A percentile compares a stretch with the other conserved stretches of the same genome.
phyloP scores from a whole-genome alignment of 345 rosid species.

The Arabidopsis arenosa region DNA sequence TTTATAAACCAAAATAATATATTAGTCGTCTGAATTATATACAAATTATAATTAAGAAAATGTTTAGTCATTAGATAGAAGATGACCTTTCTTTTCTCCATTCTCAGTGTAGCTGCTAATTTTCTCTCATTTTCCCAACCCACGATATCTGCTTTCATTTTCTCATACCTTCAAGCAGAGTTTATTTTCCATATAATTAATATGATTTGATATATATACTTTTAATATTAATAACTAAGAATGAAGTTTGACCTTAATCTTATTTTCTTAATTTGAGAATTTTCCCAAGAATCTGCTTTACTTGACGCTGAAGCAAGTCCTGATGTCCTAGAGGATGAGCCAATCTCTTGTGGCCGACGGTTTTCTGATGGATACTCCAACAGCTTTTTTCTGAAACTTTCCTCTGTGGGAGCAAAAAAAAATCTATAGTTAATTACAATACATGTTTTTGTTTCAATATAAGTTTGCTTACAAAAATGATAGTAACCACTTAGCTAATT shows the following conservation, averaged over 20 bases:
- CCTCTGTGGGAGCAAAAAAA: neutral
- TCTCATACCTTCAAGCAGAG: conserved; percentile 62
- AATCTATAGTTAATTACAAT: neutral
- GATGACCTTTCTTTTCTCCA: conserved; percentile 67
- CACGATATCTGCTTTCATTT: conserved; percentile 56
- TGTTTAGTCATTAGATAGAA: neutral
- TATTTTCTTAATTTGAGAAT: conserved; percentile 54
- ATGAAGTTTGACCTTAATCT: conserved; percentile 51
- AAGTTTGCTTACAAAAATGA: neutral
- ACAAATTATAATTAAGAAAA: neutral
- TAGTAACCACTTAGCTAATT: neutral
- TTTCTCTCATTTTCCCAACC: conserved; percentile 79
- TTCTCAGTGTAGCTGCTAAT: conserved; percentile 53
- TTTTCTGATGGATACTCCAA: conserved; percentile 8
- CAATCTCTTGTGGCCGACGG: conserved; percentile 7
- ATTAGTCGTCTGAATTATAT: neutral
- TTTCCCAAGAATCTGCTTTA: conserved; percentile 76
- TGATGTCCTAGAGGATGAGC: conserved; percentile 39
- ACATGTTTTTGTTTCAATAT: neutral
- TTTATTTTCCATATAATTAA: conserved; percentile 6
- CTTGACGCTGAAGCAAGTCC: conserved; percentile 39
- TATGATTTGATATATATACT: neutral
- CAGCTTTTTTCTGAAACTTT: conserved; percentile 6
- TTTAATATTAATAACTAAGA: conserved; percentile 1
- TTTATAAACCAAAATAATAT: conserved; percentile 38